A percentile compares a stretch with the other conserved stretches of the same genome.
phyloP scores from a whole-genome alignment of 257 asterid genomes.

The Hygrophila difformis region DNA sequence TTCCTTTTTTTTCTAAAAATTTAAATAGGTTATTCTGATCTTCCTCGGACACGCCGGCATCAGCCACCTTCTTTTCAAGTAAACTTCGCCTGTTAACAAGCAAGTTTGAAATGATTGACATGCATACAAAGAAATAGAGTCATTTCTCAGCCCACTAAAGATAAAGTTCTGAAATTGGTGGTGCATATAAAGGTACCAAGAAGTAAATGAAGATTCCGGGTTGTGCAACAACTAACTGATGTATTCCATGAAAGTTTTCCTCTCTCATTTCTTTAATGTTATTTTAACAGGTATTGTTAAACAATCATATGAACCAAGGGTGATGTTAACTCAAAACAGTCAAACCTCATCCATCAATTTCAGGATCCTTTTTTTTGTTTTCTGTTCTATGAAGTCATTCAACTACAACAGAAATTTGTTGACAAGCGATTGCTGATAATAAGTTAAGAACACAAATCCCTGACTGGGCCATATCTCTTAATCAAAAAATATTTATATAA shows the following conservation, averaged over 20 bases:
- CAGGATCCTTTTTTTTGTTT: neutral
- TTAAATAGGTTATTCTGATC: constrained; percentile 84
- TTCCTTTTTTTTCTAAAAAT: constrained; percentile 87
- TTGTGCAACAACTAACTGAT: neutral
- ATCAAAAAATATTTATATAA: too few species aligned
- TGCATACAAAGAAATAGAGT: neutral
- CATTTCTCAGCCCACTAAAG: neutral
- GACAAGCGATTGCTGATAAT: too few species aligned
- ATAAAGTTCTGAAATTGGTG: neutral
- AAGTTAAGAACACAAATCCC: too few species aligned
- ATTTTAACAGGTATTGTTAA: neutral
- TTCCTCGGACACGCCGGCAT: constrained; percentile 97
- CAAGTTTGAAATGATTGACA: constrained; percentile 12
- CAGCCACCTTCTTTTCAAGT: constrained; percentile 90
- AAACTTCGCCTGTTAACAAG: constrained; percentile 53
- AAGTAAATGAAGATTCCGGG: too few species aligned
- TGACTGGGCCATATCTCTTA: too few species aligned
- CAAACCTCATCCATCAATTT: neutral
- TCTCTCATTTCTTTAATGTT: neutral
- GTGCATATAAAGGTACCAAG: too few species aligned
- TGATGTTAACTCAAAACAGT: neutral
- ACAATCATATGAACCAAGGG: neutral
- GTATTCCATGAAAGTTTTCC: neutral
- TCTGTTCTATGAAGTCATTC: neutral
- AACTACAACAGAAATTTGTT: too few species aligned